phyloP scores from a whole-genome alignment of 768 basidiomycete species.

The Lactarius quietus region DNA sequence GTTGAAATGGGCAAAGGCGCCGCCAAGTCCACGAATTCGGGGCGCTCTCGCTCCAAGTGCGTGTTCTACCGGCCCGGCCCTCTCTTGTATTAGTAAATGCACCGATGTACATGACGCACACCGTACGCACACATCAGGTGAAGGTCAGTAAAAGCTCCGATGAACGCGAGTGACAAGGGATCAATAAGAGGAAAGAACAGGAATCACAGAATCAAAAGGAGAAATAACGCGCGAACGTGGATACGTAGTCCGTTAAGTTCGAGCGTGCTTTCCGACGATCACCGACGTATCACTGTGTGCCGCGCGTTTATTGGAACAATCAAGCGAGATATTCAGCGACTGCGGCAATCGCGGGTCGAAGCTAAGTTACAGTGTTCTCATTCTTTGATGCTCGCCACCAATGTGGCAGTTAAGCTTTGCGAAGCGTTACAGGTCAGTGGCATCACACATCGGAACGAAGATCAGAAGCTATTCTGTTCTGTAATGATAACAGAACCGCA shows the following conservation, averaged over 20 bases:
- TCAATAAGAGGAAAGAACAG: background rate
- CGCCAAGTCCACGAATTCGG: no score
- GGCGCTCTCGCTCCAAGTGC: no score
- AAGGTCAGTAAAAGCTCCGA: no score
- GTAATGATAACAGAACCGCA: background rate
- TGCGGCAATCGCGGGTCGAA: background rate
- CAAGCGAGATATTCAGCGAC: background rate
- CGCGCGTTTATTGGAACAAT: slow-evolving; percentile 64
- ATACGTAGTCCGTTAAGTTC: slow-evolving; percentile 95
- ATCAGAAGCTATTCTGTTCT: slow-evolving; percentile 69
- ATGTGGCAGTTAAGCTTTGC: slow-evolving; percentile 75
- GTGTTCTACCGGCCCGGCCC: no score
- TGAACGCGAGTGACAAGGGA: no score
- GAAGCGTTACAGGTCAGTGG: slow-evolving; percentile 47
- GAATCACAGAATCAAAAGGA: background rate
- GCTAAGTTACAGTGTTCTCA: background rate
- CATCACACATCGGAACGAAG: slow-evolving; percentile 86
- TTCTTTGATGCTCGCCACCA: slow-evolving; percentile 56
- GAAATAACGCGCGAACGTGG: slow-evolving; percentile 49
- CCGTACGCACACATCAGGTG: no score
- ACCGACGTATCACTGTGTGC: slow-evolving; percentile 94
- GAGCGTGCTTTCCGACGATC: slow-evolving; percentile 83
- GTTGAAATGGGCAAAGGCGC: no score
- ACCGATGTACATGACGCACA: no score
- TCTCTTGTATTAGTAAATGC: no score